Evolutionary conservation across 345 rosid genomes (phyloP), one percentile per base, ranked within the genome.

Genomic region (Citrus reticulata): DNA sequence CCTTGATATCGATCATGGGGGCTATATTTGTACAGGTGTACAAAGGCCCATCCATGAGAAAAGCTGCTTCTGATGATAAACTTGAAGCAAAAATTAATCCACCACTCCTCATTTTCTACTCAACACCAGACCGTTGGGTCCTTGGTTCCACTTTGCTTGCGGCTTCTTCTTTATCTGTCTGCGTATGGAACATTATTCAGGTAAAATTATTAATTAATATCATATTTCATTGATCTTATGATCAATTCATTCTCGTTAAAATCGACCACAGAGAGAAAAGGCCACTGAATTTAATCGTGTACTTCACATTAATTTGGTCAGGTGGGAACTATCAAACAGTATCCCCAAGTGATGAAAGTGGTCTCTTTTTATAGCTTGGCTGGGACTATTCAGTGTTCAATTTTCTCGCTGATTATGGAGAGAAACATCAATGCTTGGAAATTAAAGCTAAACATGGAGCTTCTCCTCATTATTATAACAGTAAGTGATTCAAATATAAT

Each of bases 321-420:
- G 97, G 22, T 82, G 72, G 92, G 86, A 40, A 87, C 96, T 4
- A 82, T 85, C 10, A 85, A 85, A 81, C 84, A 72, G 22, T 85
- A 89, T 81, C 95, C 96, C 22, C 90, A 89, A 29, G 93, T 85
- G 80, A 89, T 90, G 91, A 91, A 91, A 80, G 87, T 89, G 80
- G 93, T 87, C 67, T 84, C 93, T 6, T 89, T 85, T 82, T 90
- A 89, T 82, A 86, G 97, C 85, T 83, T 91, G 71, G 84, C 87
- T 6, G 96, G 98, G 78, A 93, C 92, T 4, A 68, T 89, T 57
- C 97, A 90, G 65, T 91, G 91, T 81, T 72, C 86, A 5, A 35
- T 86, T 1, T 89, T 93, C 81, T 83, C 90, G 63, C 80, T 90
- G 64, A 68, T 84, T 72, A 85, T 90, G 79, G 96, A 93, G 75